Base-by-base conservation (phyloP, 2,329 filamentous ascomycete species). In the Aspergillus fumigatiaffinis region DNA sequence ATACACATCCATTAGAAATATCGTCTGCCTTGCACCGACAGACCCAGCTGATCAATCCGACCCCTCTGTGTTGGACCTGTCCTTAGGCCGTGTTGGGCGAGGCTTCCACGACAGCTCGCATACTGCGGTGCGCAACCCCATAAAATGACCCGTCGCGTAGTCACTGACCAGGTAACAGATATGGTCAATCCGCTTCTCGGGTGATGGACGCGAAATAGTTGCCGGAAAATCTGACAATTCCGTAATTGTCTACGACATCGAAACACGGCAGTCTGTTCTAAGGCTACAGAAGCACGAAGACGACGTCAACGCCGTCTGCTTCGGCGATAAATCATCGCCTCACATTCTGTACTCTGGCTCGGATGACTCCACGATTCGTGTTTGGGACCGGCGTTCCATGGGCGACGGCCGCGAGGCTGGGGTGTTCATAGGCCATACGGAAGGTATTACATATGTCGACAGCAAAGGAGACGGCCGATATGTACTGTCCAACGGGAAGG, bases 271-370 rank as follows among this genome's bases (percentile, higher is more conserved):
- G 49, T 85, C 90, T 0, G 82, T 95, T 32, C 85, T 97, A 55
- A 84, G 86, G 50, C 85, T 96, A 26, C 79, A 80, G 17, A 92
- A 91, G 0, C 94, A 99, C 69, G 79, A 85, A 4, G 86, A 95
- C 65, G 92, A 99, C 71, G 93, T 97, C 54, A 99, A 97, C 66
- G 94, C 94, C 4, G 94, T 99, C 0, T 97, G 92, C 73, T 97
- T 96, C 68, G 94, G 92, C 1, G 92, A 97, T 74, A 87, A 87
- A 59, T 84, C 84, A 29, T 95, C 91, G 0, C 93, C 94, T 1
- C 92, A 99, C 71, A 93, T 97, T 59, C 81, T 99, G 2, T 97
- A 97, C 76, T 97, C 92, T 0, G 94, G 94, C 21, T 96, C 92
- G 0, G 94, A 99, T 69, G 94, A 99, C 70, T 88, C 90, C 2